Evolutionary conservation across 371 early-diverging fungal genomes (phyloP).

Genomic region (Dinochytrium kinnereticum): DNA sequence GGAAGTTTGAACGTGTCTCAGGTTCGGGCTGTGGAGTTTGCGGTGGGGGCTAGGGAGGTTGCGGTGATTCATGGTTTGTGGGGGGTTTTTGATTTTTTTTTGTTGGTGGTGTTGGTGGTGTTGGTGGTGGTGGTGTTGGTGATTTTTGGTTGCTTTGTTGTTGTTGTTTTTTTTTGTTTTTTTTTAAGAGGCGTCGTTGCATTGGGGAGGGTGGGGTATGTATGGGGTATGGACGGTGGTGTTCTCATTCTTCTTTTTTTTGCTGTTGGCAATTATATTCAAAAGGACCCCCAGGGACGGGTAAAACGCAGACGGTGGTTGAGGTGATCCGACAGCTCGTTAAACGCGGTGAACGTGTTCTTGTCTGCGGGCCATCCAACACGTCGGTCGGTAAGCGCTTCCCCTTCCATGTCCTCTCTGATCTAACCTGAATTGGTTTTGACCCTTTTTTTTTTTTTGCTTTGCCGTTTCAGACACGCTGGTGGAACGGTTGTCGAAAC

Average conservation of each 20-base stretch:
- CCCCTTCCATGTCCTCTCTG: not conserved
- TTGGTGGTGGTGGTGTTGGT: too few species aligned
- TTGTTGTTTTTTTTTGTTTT: too few species aligned
- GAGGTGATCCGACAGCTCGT: conserved; percentile 85
- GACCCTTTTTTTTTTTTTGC: not conserved
- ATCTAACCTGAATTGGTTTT: not conserved
- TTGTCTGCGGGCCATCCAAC: conserved; percentile 96
- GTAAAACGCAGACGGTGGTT: conserved; percentile 92
- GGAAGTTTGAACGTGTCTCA: conserved; percentile 75
- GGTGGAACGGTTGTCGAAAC: conserved; percentile 73
- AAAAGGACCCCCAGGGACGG: conserved; percentile 62
- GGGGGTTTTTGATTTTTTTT: conserved; percentile 53
- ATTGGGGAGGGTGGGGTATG: too few species aligned
- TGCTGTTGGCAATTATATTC: not conserved
- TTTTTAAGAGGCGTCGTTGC: too few species aligned
- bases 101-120: conserved; percentile 35
- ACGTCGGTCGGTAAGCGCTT: conserved; percentile 77
- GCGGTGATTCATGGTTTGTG: conserved; percentile 70
- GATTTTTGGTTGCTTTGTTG: too few species aligned
- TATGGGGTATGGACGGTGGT: too few species aligned
- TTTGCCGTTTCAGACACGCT: conserved; percentile 66
- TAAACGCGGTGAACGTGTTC: conserved; percentile 65
- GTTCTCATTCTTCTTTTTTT: too few species aligned
- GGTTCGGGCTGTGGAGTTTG: conserved; percentile 71
- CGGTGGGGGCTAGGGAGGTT: conserved; percentile 68